Conservation (phyloP, 257 asterid genomes). For the Cruciata laevipes region DNA sequence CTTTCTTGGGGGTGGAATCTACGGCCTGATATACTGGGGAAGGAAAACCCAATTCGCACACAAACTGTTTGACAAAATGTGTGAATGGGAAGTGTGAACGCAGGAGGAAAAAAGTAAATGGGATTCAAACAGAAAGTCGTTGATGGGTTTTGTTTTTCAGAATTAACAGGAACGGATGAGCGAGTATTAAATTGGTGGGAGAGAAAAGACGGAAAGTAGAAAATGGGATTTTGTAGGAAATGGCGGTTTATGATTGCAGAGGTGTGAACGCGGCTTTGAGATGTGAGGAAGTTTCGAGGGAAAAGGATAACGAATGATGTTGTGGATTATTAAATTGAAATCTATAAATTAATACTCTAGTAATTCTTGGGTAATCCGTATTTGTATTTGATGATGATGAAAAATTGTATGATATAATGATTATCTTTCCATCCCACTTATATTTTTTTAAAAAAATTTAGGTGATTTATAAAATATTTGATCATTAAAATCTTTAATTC, state of each 20-base stretch:
- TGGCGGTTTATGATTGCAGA: neutral
- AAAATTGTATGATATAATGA: too few relatives aligned
- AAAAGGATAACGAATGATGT: neutral
- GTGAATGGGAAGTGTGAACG: constrained; percentile 45
- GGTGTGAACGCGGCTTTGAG: constrained; percentile 47
- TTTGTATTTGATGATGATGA: too few relatives aligned
- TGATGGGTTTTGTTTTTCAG: constrained; percentile 1
- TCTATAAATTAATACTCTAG: too few relatives aligned
- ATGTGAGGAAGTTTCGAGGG: constrained; percentile 25
- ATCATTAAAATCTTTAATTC: too few relatives aligned
- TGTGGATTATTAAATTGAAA: neutral
- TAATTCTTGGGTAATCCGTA: too few relatives aligned
- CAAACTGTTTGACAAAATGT: constrained; percentile 38
- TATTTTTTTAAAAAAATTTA: too few relatives aligned
- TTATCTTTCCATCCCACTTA: too few relatives aligned
- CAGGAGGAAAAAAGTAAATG: constrained; percentile 24
- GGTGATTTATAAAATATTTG: too few relatives aligned
- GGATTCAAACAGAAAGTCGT: constrained; percentile 25
- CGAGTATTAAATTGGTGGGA: neutral
- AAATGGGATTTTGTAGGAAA: neutral
- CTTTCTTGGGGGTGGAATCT: neutral
- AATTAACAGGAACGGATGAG: neutral
- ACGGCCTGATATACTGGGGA: constrained; percentile 14
- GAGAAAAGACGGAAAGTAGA: neutral
- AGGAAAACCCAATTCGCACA: constrained; percentile 12